Conservation (phyloP, 805 yeast genomes). For the Candida anglica region DNA sequence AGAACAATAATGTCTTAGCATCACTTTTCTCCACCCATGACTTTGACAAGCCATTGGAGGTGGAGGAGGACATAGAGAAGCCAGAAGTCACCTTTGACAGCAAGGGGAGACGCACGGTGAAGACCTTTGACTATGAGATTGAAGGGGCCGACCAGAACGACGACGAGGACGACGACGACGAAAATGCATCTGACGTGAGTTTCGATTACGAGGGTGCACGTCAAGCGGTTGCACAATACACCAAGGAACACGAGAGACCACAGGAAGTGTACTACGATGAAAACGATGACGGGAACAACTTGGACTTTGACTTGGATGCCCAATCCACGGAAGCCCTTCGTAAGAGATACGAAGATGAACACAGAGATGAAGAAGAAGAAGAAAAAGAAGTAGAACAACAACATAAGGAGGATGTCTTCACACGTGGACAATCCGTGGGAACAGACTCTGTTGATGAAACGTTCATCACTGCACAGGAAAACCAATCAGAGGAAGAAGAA, state of each 20-base stretch:
- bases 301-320: slow-evolving; percentile 28
- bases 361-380: slow-evolving; percentile 7
- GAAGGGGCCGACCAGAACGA: slow-evolving; percentile 20
- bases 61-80: slow-evolving; percentile 31
- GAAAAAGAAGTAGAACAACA: slow-evolving; percentile 4
- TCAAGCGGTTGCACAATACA: slow-evolving; percentile 17
- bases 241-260: slow-evolving; percentile 17
- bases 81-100: slow-evolving; percentile 32
- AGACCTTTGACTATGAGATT: slow-evolving; percentile 31
- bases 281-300: slow-evolving; percentile 38
- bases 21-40: slow-evolving; percentile 27
- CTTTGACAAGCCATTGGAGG: slow-evolving; percentile 32
- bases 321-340: slow-evolving; percentile 26
- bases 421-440: neutral
- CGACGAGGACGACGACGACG: slow-evolving; percentile 21
- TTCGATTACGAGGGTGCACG: slow-evolving; percentile 9
- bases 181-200: slow-evolving; percentile 13
- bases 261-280: slow-evolving; percentile 30
- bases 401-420: neutral
- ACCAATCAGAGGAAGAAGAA: slow-evolving; percentile 5
- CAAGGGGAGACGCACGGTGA: slow-evolving; percentile 32
- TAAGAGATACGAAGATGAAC: slow-evolving; percentile 22
- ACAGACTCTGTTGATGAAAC: neutral
- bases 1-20: slow-evolving; percentile 30
- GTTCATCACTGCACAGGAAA: neutral